Conservation (phyloP, 345 rosid species). For the Camelina neglecta region DNA sequence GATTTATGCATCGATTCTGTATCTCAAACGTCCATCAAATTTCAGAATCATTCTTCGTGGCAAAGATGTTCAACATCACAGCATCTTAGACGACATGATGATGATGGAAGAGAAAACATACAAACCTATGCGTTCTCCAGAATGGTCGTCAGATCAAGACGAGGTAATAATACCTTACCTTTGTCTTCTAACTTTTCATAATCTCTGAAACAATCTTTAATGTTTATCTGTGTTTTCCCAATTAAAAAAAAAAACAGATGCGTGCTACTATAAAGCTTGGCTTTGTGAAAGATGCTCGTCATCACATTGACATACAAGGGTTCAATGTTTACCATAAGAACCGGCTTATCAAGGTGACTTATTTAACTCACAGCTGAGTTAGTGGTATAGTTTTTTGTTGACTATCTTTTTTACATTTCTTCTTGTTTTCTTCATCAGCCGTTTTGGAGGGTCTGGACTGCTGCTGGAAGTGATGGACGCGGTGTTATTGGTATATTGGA, state of each 20-base stretch:
- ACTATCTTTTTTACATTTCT: background rate
- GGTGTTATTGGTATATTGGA: slow-evolving; percentile 83
- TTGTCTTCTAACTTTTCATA: background rate
- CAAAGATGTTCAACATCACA: slow-evolving; percentile 63
- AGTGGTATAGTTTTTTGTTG: background rate
- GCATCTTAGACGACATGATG: slow-evolving; percentile 69
- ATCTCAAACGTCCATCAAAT: slow-evolving; percentile 60
- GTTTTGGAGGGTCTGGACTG: slow-evolving; percentile 87
- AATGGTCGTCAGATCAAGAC: slow-evolving; percentile 38
- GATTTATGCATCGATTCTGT: slow-evolving; percentile 87
- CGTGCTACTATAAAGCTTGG: slow-evolving; percentile 63
- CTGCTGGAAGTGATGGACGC: slow-evolving; percentile 85
- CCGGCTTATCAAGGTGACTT: slow-evolving; percentile 73
- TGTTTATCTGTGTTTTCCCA: background rate
- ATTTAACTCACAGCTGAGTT: background rate
- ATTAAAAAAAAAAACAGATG: slow-evolving; percentile 44
- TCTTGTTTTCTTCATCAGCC: slow-evolving; percentile 53
- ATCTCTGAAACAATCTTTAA: slow-evolving; percentile 1
- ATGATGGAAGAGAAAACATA: slow-evolving; percentile 46
- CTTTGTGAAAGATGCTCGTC: slow-evolving; percentile 78
- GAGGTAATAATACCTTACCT: slow-evolving; percentile 39
- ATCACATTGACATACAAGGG: slow-evolving; percentile 78
- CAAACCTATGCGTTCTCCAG: slow-evolving; percentile 52
- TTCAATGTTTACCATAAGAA: slow-evolving; percentile 86
- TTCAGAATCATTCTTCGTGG: slow-evolving; percentile 68